Conservation (phyloP, 176 grass and related monocot species). For the Otatea glauca region DNA sequence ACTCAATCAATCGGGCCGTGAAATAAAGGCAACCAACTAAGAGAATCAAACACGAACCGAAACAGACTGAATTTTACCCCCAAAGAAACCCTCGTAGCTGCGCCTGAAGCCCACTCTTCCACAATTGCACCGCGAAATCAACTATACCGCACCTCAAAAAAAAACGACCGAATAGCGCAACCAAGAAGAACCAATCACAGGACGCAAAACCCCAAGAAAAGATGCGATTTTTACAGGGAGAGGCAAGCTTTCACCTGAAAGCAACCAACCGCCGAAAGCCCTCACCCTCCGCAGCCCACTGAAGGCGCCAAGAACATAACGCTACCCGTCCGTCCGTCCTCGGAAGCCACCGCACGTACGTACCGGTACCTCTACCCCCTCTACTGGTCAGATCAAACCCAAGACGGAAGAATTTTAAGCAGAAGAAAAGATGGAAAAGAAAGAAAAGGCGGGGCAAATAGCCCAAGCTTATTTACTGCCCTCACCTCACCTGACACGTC, state of each 20-base stretch:
- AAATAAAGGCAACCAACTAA: background rate
- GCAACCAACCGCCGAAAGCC: conserved; percentile 44
- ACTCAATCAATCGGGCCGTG: background rate
- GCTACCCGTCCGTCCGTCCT: background rate
- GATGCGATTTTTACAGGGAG: conserved; percentile 38
- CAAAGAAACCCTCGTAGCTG: conserved; percentile 25
- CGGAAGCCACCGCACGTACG: background rate
- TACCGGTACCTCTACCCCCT: background rate
- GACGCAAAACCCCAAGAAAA: conserved; percentile 20
- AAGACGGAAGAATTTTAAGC: conserved; percentile 37
- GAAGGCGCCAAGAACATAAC: conserved; percentile 46
- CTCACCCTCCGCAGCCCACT: conserved; percentile 38
- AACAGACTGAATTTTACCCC: background rate
- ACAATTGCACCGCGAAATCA: conserved; percentile 11
- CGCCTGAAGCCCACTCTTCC: background rate
- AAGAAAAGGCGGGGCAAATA: conserved; percentile 17
- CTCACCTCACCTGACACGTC: conserved; percentile 30
- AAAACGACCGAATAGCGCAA: background rate
- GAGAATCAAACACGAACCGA: background rate
- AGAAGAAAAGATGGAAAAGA: conserved; percentile 11
- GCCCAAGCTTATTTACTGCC: conserved; percentile 32
- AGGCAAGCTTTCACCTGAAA: conserved; percentile 41
- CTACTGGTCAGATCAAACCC: conserved; percentile 47
- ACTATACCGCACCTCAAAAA: background rate
- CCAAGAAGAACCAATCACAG: conserved; percentile 28